Base-by-base conservation (phyloP, 371 early-diverging fungal species). In the Mortierella sp. region DNA sequence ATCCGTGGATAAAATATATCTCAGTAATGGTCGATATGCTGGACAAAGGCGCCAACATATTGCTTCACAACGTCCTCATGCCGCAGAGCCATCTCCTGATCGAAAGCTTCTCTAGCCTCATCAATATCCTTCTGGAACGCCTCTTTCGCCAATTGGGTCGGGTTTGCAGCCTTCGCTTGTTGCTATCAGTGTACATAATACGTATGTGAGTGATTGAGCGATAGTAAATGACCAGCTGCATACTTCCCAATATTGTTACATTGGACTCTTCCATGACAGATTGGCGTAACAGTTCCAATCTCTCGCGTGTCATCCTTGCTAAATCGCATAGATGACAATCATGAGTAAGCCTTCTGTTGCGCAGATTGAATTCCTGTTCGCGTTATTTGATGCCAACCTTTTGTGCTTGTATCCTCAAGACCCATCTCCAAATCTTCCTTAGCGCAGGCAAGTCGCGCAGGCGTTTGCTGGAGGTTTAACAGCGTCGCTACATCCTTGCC, bases 31-130 rank as follows among this genome's bases (percentile, higher is more conserved):
- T 62, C 72, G 41, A 66, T 66, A 24, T 62, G 57, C 21, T 75
- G 64, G 8, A 76, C 69, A 53, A 68, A 64, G 15, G 59, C 52
- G 12, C 78, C 78, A 11, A 76, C 78, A 9, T 76, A 76, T 27
- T 76, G 78, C 24, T 61, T 76, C 14, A 76, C 65, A 12, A 70
- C 69, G 30, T 76, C 78, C 1, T 64, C 62, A 54, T 76, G 78
- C 57, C 78, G 78, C 15, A 76, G 43, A 1, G 56, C 50, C 78
- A 76, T 76, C 21, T 76, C 78, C 55, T 76, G 65, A n/a, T 76
- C 78, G 32, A 76, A 76, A 26, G 78, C 70, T n/a, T 69, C 78
- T 32, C 53, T 70, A 0, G 70, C 78, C 15, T 69, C 66, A 2
- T 37, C 23, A 19, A 76, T 76, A 23, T 76, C 66, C 24, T 60